Evolutionary conservation across 768 basidiomycete species (phyloP).

Genomic region (Amanita brunnescens): DNA sequence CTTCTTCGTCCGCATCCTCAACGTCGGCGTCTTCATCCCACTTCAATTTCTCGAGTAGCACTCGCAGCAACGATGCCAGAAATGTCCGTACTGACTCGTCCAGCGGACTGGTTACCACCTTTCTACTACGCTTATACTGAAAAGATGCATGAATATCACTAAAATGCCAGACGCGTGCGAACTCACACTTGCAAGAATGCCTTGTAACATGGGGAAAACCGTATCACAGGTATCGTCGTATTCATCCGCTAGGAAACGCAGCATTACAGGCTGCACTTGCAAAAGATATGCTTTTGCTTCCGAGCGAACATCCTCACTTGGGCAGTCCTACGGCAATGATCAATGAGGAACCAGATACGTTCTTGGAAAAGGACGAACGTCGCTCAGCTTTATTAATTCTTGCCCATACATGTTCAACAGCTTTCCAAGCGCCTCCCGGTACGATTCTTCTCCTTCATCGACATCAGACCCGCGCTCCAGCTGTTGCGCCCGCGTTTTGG

Average conservation of each 20-base stretch:
- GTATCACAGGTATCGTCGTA: constrained; percentile 86
- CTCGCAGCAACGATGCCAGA: constrained; percentile 66
- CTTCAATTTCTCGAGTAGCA: constrained; percentile 80
- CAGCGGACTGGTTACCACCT: constrained; percentile 50
- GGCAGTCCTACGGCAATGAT: constrained; percentile 39
- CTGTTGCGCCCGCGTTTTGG: constrained; percentile 63
- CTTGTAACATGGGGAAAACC: constrained; percentile 72
- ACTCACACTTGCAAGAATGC: constrained; percentile 67
- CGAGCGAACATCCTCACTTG: constrained; percentile 47
- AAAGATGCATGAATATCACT: constrained; percentile 1
- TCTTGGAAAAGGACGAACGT: constrained; percentile 37
- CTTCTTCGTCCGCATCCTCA: constrained; percentile 84
- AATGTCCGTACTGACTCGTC: constrained; percentile 68
- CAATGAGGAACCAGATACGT: neutral
- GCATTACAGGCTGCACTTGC: constrained; percentile 69
- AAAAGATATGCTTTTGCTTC: constrained; percentile 59
- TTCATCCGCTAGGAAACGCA: constrained; percentile 84
- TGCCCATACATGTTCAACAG: constrained; percentile 74
- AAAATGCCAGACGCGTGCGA: neutral
- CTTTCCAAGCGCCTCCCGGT: constrained; percentile 82
- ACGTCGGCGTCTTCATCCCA: constrained; percentile 79
- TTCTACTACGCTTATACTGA: constrained; percentile 74
- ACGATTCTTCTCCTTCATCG: constrained; percentile 86
- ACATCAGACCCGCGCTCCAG: constrained; percentile 54
- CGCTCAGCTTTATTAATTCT: constrained; percentile 77